Evolutionary conservation across 2,329 filamentous ascomycete species (phyloP), one percentile per base, ranked within the genome.

Genomic region (Trichoderma sp.): DNA sequence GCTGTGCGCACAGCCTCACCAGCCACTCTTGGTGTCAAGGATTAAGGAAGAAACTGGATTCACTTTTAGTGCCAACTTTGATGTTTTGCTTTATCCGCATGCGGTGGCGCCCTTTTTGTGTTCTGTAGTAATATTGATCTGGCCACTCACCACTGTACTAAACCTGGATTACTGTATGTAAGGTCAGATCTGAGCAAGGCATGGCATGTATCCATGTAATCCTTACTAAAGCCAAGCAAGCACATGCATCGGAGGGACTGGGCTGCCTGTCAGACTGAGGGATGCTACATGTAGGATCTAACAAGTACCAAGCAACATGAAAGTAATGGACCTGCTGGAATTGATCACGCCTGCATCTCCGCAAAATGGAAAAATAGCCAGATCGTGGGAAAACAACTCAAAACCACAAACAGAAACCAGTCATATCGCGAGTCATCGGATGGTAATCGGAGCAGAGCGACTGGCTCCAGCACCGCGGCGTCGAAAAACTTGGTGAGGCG

Each of bases 341-440:
- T 53, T 53, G 45, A 35, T 33, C 60, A 35, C 18, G 33, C 60
- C 60, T 21, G 21, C 50, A 29, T 18, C 38, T 53, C 41, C 65
- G 16, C 31, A 67, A 53, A 31, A 35, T 24, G 16, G 16, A 41
- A 41, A 41, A 18, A 38, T 38, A 18, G 31, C 31, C 60, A 63
- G 60, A 35, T 63, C 31, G 31, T 63, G 29, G 16, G 12, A 62
- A 71, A 50, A 45, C 35, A 16, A 45, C 27, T 62, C 27, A 29
- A 24, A 72, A 38, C 35, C 35, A 38, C 35, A 38, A 38, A 38
- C 35, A 38, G 35, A 38, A 38, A 38, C 35, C 59, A 74, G 71
- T 74, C 71, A 74, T 74, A 74, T 74, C 64, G 53, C 64, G 38
- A 67, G 71, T 74, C 71, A 74, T 74, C 71, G 71, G 71, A 74